phyloP scores from a whole-genome alignment of 768 basidiomycete genomes.

The Nevesoporus exiguus region DNA sequence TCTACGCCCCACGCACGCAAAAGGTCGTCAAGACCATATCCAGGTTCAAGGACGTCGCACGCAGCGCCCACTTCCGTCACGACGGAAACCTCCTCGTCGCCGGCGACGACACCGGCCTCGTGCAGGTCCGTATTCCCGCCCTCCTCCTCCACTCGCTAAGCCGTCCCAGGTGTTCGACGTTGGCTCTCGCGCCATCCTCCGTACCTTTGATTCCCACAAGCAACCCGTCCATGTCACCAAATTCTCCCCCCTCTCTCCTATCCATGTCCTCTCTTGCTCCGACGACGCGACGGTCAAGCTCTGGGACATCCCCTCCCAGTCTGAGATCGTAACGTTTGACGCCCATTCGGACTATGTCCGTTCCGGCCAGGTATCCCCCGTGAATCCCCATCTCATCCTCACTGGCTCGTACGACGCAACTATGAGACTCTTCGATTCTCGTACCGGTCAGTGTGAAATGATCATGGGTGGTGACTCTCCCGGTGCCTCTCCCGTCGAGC shows the following conservation, averaged over 20 bases:
- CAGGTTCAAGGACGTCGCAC: conserved; percentile 93
- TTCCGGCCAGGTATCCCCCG: conserved; percentile 80
- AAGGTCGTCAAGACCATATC: conserved; percentile 96
- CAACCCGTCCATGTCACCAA: conserved; percentile 95
- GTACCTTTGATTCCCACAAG: conserved; percentile 90
- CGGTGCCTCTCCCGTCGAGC: conserved; percentile 69
- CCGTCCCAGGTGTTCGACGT: conserved; percentile 82
- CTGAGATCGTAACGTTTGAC: conserved; percentile 70
- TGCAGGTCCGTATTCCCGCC: conserved; percentile 47
- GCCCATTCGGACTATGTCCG: conserved; percentile 96
- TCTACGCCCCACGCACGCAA: conserved; percentile 95
- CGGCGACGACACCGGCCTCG: conserved; percentile 89
- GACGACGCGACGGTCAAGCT: conserved; percentile 93
- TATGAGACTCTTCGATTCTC: conserved; percentile 80
- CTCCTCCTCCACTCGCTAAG: not conserved
- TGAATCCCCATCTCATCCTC: conserved; percentile 79
- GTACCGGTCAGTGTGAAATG: conserved; percentile 84
- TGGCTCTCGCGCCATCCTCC: conserved; percentile 87
- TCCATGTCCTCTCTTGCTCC: conserved; percentile 89
- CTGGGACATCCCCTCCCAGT: conserved; percentile 93
- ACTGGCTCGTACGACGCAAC: conserved; percentile 96
- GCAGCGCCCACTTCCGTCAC: conserved; percentile 81
- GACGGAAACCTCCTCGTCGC: conserved; percentile 96
- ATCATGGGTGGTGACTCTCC: conserved; percentile 52
- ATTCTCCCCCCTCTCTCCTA: conserved; percentile 79